phyloP scores from a whole-genome alignment of 2,329 filamentous ascomycete species.

The Colletotrichum kahawae region DNA sequence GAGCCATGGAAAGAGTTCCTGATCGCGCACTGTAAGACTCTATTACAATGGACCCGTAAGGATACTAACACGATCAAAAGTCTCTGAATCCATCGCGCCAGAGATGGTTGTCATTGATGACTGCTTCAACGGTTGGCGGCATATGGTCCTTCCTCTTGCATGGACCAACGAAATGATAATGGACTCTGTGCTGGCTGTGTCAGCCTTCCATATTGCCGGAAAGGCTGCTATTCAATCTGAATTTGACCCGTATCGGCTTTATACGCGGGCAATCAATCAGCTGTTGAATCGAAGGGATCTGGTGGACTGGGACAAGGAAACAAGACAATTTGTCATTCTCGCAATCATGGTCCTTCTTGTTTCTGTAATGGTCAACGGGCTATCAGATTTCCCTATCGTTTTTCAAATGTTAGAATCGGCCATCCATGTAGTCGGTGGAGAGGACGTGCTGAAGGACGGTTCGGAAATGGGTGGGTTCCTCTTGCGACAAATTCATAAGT shows the following conservation, averaged over 20 bases:
- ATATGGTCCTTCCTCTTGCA: constrained; percentile 25
- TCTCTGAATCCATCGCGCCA: constrained; percentile 26
- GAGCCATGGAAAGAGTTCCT: constrained; percentile 8
- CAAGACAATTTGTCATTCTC: neutral
- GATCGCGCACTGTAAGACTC: constrained; percentile 19
- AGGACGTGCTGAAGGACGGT: neutral
- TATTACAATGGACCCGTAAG: fast-evolving
- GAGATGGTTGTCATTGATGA: constrained; percentile 28
- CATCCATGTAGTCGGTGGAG: constrained; percentile 29
- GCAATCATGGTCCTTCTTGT: constrained; percentile 29
- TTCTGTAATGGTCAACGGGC: constrained; percentile 29
- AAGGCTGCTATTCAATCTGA: neutral
- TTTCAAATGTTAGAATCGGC: constrained; percentile 31
- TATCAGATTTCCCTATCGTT: constrained; percentile 29
- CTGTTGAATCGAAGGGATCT: neutral
- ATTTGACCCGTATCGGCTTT: neutral
- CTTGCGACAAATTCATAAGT: constrained; percentile 9
- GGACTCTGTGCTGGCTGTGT: constrained; percentile 29
- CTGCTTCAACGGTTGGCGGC: constrained; percentile 25
- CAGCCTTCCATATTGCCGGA: constrained; percentile 27
- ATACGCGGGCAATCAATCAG: neutral
- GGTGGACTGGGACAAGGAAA: neutral
- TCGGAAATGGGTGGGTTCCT: neutral
- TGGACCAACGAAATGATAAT: constrained; percentile 26
- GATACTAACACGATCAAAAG: neutral